Evolutionary conservation across 169 alveolate genomes (phyloP).

Genomic region (Eimeria praecox): DNA sequence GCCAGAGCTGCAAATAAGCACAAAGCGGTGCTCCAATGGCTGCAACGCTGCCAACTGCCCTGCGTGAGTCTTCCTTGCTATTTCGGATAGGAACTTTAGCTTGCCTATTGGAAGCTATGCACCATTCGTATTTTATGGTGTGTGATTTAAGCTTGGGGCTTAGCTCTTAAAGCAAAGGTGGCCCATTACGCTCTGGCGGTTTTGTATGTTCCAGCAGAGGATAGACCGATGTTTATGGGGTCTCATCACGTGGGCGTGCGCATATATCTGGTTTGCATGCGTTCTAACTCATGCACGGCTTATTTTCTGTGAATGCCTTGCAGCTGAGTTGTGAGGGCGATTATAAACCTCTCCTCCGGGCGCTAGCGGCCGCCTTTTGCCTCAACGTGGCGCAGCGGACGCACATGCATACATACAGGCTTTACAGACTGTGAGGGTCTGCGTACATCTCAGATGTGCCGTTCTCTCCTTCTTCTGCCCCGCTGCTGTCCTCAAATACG

Average conservation of each 20-base stretch:
- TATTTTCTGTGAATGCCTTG: neutral
- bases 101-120: neutral
- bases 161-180: neutral
- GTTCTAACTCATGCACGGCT: neutral
- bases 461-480: neutral
- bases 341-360: constrained; percentile 65
- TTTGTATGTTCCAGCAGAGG: neutral
- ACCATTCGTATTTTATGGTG: neutral
- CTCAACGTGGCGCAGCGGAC: constrained; percentile 50
- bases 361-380: constrained; percentile 72
- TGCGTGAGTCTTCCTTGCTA: neutral
- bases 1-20: constrained; percentile 41
- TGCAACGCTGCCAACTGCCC: constrained; percentile 36
- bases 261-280: too few relatives aligned
- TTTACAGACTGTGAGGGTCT: constrained; percentile 35
- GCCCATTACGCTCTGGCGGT: neutral
- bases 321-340: constrained; percentile 71
- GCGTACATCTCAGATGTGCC: neutral
- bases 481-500: too few relatives aligned
- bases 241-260: neutral
- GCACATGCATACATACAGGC: constrained; percentile 42
- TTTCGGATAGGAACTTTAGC: neutral
- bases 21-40: constrained; percentile 26
- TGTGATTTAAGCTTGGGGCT: neutral
- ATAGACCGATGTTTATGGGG: neutral